Evolutionary conservation across 495 filamentous ascomycete species (phyloP).

Genomic region (Chaetomium cochliodes): DNA sequence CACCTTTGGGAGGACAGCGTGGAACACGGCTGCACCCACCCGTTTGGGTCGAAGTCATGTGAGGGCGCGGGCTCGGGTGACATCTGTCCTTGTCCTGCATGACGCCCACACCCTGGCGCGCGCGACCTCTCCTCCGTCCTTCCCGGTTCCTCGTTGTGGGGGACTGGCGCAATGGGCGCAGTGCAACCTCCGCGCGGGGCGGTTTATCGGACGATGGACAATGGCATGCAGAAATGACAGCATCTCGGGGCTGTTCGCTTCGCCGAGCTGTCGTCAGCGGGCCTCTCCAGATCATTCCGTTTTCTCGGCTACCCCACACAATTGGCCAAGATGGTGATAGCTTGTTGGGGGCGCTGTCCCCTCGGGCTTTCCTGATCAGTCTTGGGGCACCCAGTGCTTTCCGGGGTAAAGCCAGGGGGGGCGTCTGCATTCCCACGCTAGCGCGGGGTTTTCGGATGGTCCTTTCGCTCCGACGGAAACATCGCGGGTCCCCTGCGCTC

Average conservation of each 20-base stretch:
- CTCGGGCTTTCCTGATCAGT: conserved; percentile 25
- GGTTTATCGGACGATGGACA: conserved; percentile 1
- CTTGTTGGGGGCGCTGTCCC: neutral
- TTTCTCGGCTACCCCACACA: conserved; percentile 16
- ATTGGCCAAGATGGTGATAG: conserved; percentile 12
- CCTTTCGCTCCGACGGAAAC: neutral
- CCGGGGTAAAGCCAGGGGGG: conserved; percentile 5
- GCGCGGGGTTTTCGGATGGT: conserved; percentile 11
- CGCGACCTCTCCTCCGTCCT: neutral
- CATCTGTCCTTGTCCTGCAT: conserved; percentile 9
- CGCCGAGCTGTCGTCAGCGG: neutral
- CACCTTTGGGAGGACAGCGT: neutral
- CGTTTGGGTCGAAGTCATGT: conserved; percentile 14
- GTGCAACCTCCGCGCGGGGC: conserved; percentile 12
- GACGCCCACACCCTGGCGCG: neutral
- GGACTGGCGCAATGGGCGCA: neutral
- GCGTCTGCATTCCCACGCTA: neutral
- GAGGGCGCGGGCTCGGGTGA: conserved; percentile 6
- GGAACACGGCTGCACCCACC: conserved; percentile 15
- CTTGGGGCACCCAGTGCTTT: conserved; percentile 14
- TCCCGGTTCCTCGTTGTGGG: conserved; percentile 7
- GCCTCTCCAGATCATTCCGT: neutral
- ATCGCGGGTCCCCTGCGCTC: neutral
- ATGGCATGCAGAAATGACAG: neutral
- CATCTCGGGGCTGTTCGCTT: neutral